A percentile compares a stretch with the other conserved stretches of the same genome.
phyloP scores from a whole-genome alignment of 768 basidiomycete genomes.

The Psilocybe subaeruginosa region DNA sequence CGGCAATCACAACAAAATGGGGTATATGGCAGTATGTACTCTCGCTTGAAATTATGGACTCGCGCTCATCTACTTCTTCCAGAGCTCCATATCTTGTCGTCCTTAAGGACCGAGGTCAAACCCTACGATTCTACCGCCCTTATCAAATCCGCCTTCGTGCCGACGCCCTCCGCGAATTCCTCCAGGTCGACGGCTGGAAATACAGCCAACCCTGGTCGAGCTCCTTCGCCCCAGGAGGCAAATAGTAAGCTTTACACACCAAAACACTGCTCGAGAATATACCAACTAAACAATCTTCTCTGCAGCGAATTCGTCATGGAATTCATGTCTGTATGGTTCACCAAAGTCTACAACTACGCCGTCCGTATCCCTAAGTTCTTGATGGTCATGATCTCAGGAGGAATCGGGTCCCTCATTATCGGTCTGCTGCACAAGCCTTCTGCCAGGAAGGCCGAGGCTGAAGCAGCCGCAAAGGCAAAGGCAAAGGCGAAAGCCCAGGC shows the following conservation, averaged over 20 bases:
- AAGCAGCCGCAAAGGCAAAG: slow-evolving; percentile 5
- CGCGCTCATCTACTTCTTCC: not conserved
- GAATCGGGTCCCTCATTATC: slow-evolving; percentile 66
- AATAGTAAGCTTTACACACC: slow-evolving; percentile 45
- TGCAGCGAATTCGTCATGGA: slow-evolving; percentile 71
- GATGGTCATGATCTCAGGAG: slow-evolving; percentile 67
- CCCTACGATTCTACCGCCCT: slow-evolving; percentile 80
- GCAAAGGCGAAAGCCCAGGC: not conserved
- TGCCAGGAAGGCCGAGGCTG: slow-evolving; percentile 17
- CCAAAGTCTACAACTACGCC: slow-evolving; percentile 53
- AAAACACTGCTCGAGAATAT: not conserved
- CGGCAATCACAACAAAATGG: slow-evolving; percentile 85
- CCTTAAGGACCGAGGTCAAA: slow-evolving; percentile 69
- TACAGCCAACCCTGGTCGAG: slow-evolving; percentile 69
- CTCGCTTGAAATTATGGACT: not conserved
- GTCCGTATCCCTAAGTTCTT: slow-evolving; percentile 72
- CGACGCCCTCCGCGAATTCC: slow-evolving; percentile 65
- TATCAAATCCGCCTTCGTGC: slow-evolving; percentile 61
- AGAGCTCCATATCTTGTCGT: slow-evolving; percentile 83
- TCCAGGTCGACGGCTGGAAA: slow-evolving; percentile 66
- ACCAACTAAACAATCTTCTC: not conserved
- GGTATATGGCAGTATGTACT: slow-evolving; percentile 74
- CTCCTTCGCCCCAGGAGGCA: slow-evolving; percentile 75
- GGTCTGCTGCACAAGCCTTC: slow-evolving; percentile 57
- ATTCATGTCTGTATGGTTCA: slow-evolving; percentile 51